These are phyloP conservation scores for Oryza meyeriana DNA, from an alignment of 176 grass and related monocot genomes.

Conservation along the genomic window DNA sequence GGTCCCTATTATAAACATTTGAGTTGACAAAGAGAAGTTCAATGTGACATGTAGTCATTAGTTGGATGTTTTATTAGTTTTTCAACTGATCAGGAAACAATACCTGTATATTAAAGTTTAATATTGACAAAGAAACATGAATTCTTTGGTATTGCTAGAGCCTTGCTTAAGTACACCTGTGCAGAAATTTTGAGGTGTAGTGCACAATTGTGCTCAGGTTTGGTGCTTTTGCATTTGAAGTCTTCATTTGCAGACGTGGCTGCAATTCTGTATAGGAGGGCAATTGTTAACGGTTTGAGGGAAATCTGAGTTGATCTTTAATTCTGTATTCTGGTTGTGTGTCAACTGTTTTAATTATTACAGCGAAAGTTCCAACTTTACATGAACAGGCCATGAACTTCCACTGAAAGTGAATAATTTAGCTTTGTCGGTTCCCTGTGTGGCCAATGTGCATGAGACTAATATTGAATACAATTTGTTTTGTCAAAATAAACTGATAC, in stretches of 20 bases:
- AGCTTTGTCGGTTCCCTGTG: not conserved
- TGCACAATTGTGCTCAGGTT: not conserved
- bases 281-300: not conserved
- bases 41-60: not conserved
- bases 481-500: not conserved
- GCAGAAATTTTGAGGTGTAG: not conserved
- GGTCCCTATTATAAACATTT: too few species aligned
- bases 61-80: not conserved
- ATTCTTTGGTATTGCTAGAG: not conserved
- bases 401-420: not conserved
- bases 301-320: not conserved
- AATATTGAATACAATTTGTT: not conserved
- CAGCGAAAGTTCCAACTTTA: not conserved
- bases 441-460: not conserved
- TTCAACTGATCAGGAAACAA: not conserved
- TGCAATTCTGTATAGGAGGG: not conserved
- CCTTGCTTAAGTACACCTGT: not conserved
- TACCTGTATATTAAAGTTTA: not conserved
- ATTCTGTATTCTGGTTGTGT: not conserved
- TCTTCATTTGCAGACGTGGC: not conserved
- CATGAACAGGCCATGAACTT: not conserved
- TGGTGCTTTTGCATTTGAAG: not conserved
- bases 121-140: not conserved
- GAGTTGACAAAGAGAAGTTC: too few species aligned
- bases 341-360: not conserved